These are phyloP conservation scores for Penicillium turbatum DNA, from an alignment of 495 filamentous ascomycete species.

Conservation along the genomic window DNA sequence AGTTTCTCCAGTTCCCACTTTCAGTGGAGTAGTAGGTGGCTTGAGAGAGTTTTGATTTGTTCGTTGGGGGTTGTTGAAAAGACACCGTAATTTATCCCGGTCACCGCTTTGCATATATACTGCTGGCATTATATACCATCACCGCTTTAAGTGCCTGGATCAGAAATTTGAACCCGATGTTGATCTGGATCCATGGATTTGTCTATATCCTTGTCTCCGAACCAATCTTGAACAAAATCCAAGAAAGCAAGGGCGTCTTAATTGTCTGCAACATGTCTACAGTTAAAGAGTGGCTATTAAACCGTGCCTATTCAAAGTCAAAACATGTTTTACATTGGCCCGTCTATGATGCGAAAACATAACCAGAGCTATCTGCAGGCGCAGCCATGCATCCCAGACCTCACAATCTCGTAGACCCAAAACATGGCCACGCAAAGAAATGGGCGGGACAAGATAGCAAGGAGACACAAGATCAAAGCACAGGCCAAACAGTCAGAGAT, in stretches of 20 bases:
- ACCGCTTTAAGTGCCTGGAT: background rate
- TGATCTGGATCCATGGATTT: background rate
- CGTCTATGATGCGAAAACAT: constrained; percentile 43
- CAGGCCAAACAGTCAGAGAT: constrained; percentile 22
- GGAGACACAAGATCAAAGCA: constrained; percentile 24
- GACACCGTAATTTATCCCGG: background rate
- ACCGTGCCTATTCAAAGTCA: too few species aligned
- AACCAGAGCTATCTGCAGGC: constrained; percentile 32
- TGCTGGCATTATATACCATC: background rate
- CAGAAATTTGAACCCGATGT: too few species aligned
- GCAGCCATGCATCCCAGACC: constrained; percentile 30
- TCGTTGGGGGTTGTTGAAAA: too few species aligned
- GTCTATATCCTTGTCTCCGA: background rate
- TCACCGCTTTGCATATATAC: background rate
- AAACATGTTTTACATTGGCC: constrained; percentile 45
- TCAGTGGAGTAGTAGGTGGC: background rate
- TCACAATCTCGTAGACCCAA: constrained; percentile 12
- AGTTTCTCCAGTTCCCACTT: background rate
- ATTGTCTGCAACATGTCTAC: too few species aligned
- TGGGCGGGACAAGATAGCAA: constrained; percentile 26
- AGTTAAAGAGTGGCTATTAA: too few species aligned
- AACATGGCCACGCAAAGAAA: constrained; percentile 27
- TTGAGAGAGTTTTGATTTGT: background rate
- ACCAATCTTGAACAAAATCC: too few species aligned
- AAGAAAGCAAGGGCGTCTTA: too few species aligned